These are phyloP conservation scores for Astragalus glycyphyllos DNA, from an alignment of 306 rosid species.

Conservation along the genomic window DNA sequence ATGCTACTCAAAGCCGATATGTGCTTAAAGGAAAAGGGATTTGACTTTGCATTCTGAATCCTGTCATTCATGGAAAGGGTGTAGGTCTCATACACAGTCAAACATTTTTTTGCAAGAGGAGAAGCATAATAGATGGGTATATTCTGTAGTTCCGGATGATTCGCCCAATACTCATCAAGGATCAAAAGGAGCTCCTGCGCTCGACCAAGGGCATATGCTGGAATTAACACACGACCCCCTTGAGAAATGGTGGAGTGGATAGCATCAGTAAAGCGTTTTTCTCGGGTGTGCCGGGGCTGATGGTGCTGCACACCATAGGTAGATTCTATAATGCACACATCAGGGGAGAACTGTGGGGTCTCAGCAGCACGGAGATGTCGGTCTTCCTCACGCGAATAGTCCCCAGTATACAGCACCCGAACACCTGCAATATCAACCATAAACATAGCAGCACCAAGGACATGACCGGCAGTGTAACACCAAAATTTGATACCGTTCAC, in stretches of 20 bases:
- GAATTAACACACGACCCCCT: slow-evolving; percentile 97
- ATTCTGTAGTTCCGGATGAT: slow-evolving; percentile 89
- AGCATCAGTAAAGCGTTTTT: slow-evolving; percentile 90
- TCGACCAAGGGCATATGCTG: slow-evolving; percentile 92
- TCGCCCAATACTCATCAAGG: slow-evolving; percentile 95
- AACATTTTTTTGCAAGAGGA: slow-evolving; percentile 90
- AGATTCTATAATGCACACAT: slow-evolving; percentile 92
- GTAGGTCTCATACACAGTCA: slow-evolving; percentile 92
- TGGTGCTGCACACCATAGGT: slow-evolving; percentile 94
- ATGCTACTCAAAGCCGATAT: slow-evolving; percentile 86
- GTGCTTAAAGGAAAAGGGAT: slow-evolving; percentile 82
- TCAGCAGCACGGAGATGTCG: slow-evolving; percentile 97
- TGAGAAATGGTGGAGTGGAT: slow-evolving; percentile 88
- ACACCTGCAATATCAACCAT: slow-evolving; percentile 99
- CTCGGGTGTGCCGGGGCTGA: slow-evolving; percentile 88
- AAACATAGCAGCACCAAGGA: slow-evolving; percentile 99
- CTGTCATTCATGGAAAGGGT: slow-evolving; percentile 97
- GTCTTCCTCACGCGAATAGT: slow-evolving; percentile 96
- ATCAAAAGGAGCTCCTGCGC: slow-evolving; percentile 94
- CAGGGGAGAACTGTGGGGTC: slow-evolving; percentile 94
- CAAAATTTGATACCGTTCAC: slow-evolving; percentile 92
- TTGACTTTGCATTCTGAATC: slow-evolving; percentile 91
- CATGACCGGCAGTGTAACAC: slow-evolving; percentile 99
- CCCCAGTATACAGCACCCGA: slow-evolving; percentile 94
- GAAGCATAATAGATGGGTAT: slow-evolving; percentile 96